Evolutionary conservation across 2,329 filamentous ascomycete species (phyloP).

Genomic region (Colletotrichum limetticola): DNA sequence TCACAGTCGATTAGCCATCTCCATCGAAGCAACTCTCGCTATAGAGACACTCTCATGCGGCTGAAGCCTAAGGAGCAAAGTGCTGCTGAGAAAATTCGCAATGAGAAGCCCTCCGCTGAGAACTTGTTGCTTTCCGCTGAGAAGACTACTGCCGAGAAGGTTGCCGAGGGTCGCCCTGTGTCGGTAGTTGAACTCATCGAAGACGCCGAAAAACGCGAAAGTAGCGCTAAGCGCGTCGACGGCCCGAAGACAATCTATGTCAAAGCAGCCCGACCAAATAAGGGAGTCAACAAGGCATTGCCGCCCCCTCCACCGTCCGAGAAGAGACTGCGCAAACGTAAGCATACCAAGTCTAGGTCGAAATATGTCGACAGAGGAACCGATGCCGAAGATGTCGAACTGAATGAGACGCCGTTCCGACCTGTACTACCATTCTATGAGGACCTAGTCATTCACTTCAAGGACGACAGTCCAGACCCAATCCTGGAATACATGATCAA

Average conservation of each 20-base stretch:
- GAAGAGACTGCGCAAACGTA: conserved; percentile 27
- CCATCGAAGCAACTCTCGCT: conserved; percentile 43
- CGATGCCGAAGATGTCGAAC: conserved; percentile 44
- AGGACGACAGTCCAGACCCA: conserved; percentile 52
- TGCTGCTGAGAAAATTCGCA: conserved; percentile 3
- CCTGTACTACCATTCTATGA: conserved; percentile 64
- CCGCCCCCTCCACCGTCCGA: conserved; percentile 36
- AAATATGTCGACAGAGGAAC: conserved; percentile 34
- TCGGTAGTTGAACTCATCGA: conserved; percentile 42
- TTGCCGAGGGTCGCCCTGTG: conserved; percentile 37
- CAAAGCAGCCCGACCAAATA: conserved; percentile 42
- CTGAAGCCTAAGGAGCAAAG: neutral
- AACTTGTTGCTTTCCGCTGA: neutral
- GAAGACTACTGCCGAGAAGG: conserved; percentile 1
- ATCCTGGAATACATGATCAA: conserved; percentile 59
- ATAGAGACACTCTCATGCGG: conserved; percentile 40
- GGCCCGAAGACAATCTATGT: conserved; percentile 45
- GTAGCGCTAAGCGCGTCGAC: conserved; percentile 41
- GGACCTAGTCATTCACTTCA: conserved; percentile 67
- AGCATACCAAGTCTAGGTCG: conserved; percentile 39
- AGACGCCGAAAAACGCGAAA: conserved; percentile 37
- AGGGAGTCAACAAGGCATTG: conserved; percentile 44
- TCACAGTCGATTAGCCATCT: conserved; percentile 52
- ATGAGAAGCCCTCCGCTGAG: neutral
- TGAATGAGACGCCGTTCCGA: conserved; percentile 44